Percentiles rank a stretch among this genome's conserved stretches.
These are phyloP conservation scores for Vaccinium macrocarpon DNA, from an alignment of 148 eudicot genomes.

Conservation along the genomic window DNA sequence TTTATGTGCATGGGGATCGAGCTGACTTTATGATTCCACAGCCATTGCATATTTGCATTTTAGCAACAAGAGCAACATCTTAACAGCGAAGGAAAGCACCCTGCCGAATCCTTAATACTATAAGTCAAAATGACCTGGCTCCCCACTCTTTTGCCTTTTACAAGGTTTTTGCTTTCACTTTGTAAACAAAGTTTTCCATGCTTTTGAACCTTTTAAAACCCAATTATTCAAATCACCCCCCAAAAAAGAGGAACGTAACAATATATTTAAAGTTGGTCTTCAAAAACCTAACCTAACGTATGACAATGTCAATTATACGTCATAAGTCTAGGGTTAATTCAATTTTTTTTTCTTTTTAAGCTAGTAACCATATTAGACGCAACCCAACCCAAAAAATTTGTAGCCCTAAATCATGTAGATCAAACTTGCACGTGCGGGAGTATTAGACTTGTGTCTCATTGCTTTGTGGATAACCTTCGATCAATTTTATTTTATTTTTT, in stretches of 20 bases:
- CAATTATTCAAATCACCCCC: neutral
- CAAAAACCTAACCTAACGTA: neutral
- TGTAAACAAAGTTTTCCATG: neutral
- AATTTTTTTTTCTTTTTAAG: neutral
- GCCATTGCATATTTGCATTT: neutral
- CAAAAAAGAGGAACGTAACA: neutral
- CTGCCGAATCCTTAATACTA: neutral
- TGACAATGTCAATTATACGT: conserved; percentile 10
- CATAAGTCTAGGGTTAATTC: neutral
- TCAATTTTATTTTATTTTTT: too few species aligned
- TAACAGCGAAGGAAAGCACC: conserved; percentile 25
- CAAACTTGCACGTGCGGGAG: too few species aligned
- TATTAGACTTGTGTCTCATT: too few species aligned
- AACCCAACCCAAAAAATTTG: too few species aligned
- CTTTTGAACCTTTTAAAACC: neutral
- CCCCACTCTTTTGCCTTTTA: neutral
- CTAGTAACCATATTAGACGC: too few species aligned
- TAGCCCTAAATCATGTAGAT: too few species aligned
- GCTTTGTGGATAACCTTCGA: too few species aligned
- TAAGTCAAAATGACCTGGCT: neutral
- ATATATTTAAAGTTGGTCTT: neutral
- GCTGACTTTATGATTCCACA: conserved; percentile 17
- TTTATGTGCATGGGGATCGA: neutral
- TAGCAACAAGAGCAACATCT: conserved; percentile 23
- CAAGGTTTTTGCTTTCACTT: neutral